These are phyloP conservation scores for Macadamia integrifolia DNA, from an alignment of 164 flowering plant genomes.

Conservation along the genomic window DNA sequence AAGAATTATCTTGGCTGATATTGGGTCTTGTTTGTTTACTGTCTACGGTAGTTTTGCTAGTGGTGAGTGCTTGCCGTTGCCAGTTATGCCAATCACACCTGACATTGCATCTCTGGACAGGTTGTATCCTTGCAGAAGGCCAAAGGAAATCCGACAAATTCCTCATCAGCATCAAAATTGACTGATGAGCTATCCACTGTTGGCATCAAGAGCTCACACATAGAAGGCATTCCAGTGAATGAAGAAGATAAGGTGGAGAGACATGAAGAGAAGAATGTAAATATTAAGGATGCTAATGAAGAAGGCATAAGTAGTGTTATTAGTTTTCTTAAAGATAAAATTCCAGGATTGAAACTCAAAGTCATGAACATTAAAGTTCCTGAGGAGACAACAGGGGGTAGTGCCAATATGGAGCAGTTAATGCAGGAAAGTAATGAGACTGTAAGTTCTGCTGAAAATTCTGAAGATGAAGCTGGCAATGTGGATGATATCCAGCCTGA, in stretches of 20 bases:
- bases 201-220: conserved; percentile 35
- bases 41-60: too few species aligned
- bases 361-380: conserved; percentile 54
- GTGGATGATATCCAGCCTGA: conserved; percentile 51
- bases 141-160: conserved; percentile 39
- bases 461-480: conserved; percentile 43
- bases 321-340: conserved; percentile 74
- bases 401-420: conserved; percentile 43
- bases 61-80: background rate
- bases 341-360: conserved; percentile 83
- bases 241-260: conserved; percentile 38
- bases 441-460: conserved; percentile 29
- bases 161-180: conserved; percentile 37
- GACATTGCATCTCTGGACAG: conserved; percentile 36
- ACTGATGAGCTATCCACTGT: conserved; percentile 29
- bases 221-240: conserved; percentile 36
- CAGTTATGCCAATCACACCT: conserved; percentile 5
- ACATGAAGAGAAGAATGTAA: conserved; percentile 50
- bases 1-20: background rate
- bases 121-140: conserved; percentile 69
- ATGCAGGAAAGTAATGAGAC: conserved; percentile 53
- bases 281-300: conserved; percentile 68
- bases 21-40: background rate
- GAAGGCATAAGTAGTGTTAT: conserved; percentile 84
- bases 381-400: conserved; percentile 46